Base-by-base conservation (phyloP, 2,329 filamentous ascomycete genomes). In the Neofusicoccum ribis region DNA sequence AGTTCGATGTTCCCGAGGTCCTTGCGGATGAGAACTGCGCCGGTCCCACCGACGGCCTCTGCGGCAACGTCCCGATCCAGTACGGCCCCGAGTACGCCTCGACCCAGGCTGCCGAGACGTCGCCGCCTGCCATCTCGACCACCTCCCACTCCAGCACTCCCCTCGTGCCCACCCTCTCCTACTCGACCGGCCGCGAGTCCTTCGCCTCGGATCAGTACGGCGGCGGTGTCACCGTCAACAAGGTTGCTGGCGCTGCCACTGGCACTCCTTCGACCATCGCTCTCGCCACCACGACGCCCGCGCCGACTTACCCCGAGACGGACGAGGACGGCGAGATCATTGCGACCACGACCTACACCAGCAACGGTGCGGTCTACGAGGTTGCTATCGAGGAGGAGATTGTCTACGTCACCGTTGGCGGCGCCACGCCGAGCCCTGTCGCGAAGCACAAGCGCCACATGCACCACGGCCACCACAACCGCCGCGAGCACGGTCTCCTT, bases 1-100 rank as follows among this genome's bases (percentile, higher is more conserved):
- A 82, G 59, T 84, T 94, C 73, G 73, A 85, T 0, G 67, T 88
- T 0, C 89, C 91, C 3, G 67, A 77, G 0, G 69, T 73, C 0
- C 75, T 95, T 20, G 72, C 76, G 0, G 68, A 80, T 8, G 92
- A 96, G 67, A 79, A 92, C 71, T 84, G 86, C 59, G 70, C 76
- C 2, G 85, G 86, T 9, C 81, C 85, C 6, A 77, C 86, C 63
- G 74, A 81, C 12, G 80, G 82, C 49, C 84, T 96, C 20, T 92
- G 92, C 5, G 91, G 92, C 49, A 83, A 85, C 66, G 78, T 82
- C n/a, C 78, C 79, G n/a, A 71, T 83, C 54, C 80, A 82, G 70
- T 74, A 74, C 65, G 81, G 81, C 27, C 81, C 80, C 20, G 76
- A 71, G 46, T 78, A 79, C 63, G 81, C 81, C 20, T 73, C 74